A percentile compares a stretch with the other conserved stretches of the same genome.
These are phyloP conservation scores for Calonectria pseudoturangicola DNA, from an alignment of 2,329 filamentous ascomycete species.

Conservation along the genomic window DNA sequence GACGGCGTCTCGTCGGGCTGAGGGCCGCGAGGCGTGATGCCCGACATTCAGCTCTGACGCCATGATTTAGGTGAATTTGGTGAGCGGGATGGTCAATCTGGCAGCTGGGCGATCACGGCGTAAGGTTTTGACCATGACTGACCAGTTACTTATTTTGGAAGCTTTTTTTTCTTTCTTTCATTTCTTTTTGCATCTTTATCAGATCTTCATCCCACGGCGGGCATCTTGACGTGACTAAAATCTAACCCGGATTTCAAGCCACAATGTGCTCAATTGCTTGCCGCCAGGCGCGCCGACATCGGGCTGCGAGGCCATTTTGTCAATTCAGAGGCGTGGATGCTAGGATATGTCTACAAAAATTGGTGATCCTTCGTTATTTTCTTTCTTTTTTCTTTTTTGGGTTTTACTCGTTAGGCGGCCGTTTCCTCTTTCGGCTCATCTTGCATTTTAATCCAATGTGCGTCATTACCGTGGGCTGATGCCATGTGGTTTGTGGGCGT, in stretches of 20 bases:
- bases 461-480: constrained; percentile 4
- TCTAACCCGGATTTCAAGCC: constrained; percentile 16
- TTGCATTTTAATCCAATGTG: constrained; percentile 5
- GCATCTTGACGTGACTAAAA: constrained; percentile 4
- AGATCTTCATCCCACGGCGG: constrained; percentile 31
- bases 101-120: not conserved
- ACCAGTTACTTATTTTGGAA: not conserved
- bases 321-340: not conserved
- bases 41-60: constrained; percentile 19
- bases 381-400: no score
- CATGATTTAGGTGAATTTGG: constrained; percentile 9
- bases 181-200: constrained; percentile 27
- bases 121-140: not conserved
- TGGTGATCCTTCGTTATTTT: no score
- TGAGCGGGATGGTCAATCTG: constrained; percentile 9
- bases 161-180: not conserved
- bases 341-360: not conserved
- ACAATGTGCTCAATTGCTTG: not conserved
- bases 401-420: not conserved
- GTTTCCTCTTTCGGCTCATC: not conserved
- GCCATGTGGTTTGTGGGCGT: constrained; percentile 4
- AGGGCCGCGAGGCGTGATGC: constrained; percentile 8
- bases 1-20: constrained; percentile 19
- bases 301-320: constrained; percentile 20
- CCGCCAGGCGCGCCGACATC: constrained; percentile 34